Evolutionary conservation across 805 yeast genomes (phyloP).

Genomic region (Clavispora santaluciae): DNA sequence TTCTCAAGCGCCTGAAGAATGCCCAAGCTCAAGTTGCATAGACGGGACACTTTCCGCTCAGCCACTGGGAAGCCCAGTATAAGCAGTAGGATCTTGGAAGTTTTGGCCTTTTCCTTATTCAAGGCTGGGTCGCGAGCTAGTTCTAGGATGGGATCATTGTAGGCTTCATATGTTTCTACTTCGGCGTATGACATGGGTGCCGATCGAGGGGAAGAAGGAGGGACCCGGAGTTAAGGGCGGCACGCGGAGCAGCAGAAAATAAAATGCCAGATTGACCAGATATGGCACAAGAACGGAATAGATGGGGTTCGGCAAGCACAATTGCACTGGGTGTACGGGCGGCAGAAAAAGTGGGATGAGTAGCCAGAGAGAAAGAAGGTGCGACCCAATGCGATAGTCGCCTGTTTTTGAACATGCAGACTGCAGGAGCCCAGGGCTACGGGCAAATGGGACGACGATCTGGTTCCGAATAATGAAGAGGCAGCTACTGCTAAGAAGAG

Average conservation of each 20-base stretch:
- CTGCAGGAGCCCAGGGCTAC: conserved; percentile 1
- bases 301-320: not conserved
- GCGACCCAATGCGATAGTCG: not conserved
- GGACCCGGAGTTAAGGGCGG: not conserved
- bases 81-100: conserved; percentile 34
- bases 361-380: not conserved
- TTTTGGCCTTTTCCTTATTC: conserved; percentile 36
- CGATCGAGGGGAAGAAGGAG: not conserved
- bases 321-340: not conserved
- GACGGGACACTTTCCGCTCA: conserved; percentile 41
- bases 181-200: conserved; percentile 5
- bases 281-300: not conserved
- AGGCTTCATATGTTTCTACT: conserved; percentile 17
- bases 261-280: not conserved
- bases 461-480: too few relatives aligned
- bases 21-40: conserved; percentile 45
- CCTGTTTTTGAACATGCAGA: not conserved
- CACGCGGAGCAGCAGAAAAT: not conserved
- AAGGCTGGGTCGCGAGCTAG: conserved; percentile 47
- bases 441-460: too few relatives aligned
- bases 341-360: not conserved
- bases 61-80: conserved; percentile 41
- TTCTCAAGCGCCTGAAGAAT: conserved; percentile 48
- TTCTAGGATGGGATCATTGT: conserved; percentile 44
- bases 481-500: too few relatives aligned